Percentiles rank a stretch among this genome's conserved stretches.
These are phyloP conservation scores for Marvania coccoides DNA, from an alignment of 139 green algal species.

Conservation along the genomic window DNA sequence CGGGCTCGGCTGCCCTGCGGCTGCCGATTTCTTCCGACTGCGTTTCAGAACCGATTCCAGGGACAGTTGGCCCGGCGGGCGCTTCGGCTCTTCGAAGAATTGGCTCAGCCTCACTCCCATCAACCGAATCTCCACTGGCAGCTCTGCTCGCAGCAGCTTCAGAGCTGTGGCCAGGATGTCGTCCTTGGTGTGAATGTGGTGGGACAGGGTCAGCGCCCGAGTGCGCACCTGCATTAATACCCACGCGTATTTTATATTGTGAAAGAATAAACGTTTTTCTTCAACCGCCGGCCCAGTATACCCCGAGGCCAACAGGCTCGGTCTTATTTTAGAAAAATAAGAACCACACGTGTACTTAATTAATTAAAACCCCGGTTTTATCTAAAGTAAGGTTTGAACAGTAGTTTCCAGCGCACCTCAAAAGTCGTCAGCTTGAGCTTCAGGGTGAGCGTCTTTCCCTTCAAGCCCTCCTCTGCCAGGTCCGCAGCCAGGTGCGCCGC, in stretches of 20 bases:
- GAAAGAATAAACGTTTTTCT: too few species aligned
- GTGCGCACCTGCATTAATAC: slow-evolving; percentile 59
- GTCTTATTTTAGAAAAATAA: too few species aligned
- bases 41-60: slow-evolving; percentile 16
- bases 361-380: too few species aligned
- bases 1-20: background rate
- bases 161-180: slow-evolving; percentile 52
- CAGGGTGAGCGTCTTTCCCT: slow-evolving; percentile 69
- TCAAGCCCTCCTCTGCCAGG: slow-evolving; percentile 61
- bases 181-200: slow-evolving; percentile 33
- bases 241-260: too few species aligned
- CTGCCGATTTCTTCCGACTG: background rate
- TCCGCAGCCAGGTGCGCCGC: slow-evolving; percentile 52
- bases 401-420: slow-evolving; percentile 41
- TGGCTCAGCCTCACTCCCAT: slow-evolving; percentile 69
- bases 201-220: slow-evolving; percentile 50
- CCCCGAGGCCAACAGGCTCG: too few species aligned
- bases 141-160: slow-evolving; percentile 59
- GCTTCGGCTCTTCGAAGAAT: slow-evolving; percentile 36
- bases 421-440: slow-evolving; percentile 77
- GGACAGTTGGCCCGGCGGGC: slow-evolving; percentile 6
- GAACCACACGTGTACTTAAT: too few species aligned
- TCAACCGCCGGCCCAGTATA: too few species aligned
- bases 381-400: too few species aligned
- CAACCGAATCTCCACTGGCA: slow-evolving; percentile 65